Percentiles rank a stretch among this genome's conserved stretches.
Evolutionary conservation across 306 rosid genomes (phyloP).

Genomic region (Gastrolobium villosum): DNA sequence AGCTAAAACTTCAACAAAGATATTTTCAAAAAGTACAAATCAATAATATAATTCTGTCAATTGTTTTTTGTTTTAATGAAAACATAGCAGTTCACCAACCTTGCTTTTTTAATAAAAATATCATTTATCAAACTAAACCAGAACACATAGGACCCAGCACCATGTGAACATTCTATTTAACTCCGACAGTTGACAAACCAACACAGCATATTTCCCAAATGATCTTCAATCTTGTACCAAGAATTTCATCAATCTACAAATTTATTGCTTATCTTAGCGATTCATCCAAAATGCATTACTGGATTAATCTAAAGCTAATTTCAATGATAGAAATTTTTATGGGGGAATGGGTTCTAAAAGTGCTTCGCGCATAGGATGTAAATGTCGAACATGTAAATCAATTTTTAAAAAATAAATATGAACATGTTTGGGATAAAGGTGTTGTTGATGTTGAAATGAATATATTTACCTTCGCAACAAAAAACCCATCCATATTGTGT

Average conservation of each 20-base stretch:
- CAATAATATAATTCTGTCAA: not conserved
- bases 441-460: not conserved
- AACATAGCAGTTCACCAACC: not conserved
- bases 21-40: not conserved
- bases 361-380: not conserved
- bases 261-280: not conserved
- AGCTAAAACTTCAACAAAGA: not conserved
- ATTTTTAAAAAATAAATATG: not conserved
- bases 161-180: not conserved
- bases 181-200: not conserved
- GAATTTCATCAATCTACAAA: not conserved
- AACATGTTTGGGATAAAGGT: too few relatives aligned
- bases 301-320: not conserved
- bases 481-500: conserved; percentile 97
- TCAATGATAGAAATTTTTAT: not conserved
- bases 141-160: not conserved
- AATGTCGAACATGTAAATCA: conserved; percentile 24
- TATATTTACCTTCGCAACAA: conserved; percentile 87
- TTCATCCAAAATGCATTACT: conserved; percentile 9
- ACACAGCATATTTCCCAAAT: not conserved
- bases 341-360: not conserved
- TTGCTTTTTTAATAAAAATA: conserved; percentile 1
- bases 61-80: not conserved
- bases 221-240: not conserved
- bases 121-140: conserved; percentile 11